Evolutionary conservation across 495 filamentous ascomycete genomes (phyloP).

Genomic region (Achaetomiella virescens): DNA sequence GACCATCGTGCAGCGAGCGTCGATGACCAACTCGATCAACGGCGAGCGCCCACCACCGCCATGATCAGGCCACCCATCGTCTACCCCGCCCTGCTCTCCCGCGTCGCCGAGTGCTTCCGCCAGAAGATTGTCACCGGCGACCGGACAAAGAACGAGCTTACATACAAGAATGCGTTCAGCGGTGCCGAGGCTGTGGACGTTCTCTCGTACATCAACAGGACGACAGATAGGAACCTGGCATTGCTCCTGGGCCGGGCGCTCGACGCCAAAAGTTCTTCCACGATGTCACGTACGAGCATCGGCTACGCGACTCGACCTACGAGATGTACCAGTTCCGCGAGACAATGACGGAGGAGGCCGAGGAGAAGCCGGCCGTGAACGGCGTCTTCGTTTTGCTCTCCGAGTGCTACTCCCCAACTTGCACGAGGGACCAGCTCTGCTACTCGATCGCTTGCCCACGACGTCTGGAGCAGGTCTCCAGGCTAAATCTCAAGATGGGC

Average conservation of each 20-base stretch:
- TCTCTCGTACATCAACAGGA: slow-evolving; percentile 91
- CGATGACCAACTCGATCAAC: slow-evolving; percentile 41
- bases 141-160: slow-evolving; percentile 90
- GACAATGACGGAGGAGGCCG: slow-evolving; percentile 77
- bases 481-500: slow-evolving; percentile 85
- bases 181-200: slow-evolving; percentile 93
- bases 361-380: slow-evolving; percentile 72
- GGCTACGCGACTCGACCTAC: slow-evolving; percentile 78
- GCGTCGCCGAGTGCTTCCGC: slow-evolving; percentile 83
- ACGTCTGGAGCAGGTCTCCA: slow-evolving; percentile 87
- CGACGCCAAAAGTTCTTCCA: slow-evolving; percentile 99
- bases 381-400: slow-evolving; percentile 94
- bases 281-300: slow-evolving; percentile 97
- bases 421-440: slow-evolving; percentile 87
- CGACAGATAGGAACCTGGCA: slow-evolving; percentile 90
- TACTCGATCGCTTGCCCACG: slow-evolving; percentile 98
- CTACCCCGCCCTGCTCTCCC: slow-evolving; percentile 86
- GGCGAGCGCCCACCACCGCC: slow-evolving; percentile 43
- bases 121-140: slow-evolving; percentile 78
- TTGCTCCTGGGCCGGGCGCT: slow-evolving; percentile 87
- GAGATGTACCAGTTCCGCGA: slow-evolving; percentile 98
- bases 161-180: slow-evolving; percentile 94
- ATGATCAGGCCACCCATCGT: slow-evolving; percentile 68
- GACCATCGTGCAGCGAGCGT: slow-evolving; percentile 40
- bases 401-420: slow-evolving; percentile 97